These are phyloP conservation scores for Pyrenula massariospora DNA, from an alignment of 495 filamentous ascomycete species.

Conservation along the genomic window DNA sequence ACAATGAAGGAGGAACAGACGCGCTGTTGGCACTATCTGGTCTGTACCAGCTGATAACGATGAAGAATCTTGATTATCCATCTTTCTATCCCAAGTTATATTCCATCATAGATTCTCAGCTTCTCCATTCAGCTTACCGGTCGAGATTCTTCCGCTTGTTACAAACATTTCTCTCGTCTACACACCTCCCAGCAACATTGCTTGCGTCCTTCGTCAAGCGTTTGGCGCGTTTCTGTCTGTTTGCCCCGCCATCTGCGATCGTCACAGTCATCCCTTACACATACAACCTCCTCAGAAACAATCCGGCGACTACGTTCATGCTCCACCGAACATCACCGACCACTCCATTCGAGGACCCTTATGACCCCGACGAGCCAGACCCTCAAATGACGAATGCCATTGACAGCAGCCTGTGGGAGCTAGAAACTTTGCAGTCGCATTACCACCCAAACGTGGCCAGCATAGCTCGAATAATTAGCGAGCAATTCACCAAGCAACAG, in stretches of 20 bases:
- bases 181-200: slow-evolving; percentile 80
- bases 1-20: slow-evolving; percentile 70
- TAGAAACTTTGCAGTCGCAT: slow-evolving; percentile 78
- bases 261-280: slow-evolving; percentile 83
- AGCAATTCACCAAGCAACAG: slow-evolving; percentile 92
- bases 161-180: slow-evolving; percentile 83
- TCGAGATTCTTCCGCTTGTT: slow-evolving; percentile 87
- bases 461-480: slow-evolving; percentile 82
- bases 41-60: slow-evolving; percentile 87
- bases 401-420: slow-evolving; percentile 91
- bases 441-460: slow-evolving; percentile 97
- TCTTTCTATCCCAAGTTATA: slow-evolving; percentile 91
- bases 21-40: slow-evolving; percentile 85
- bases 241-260: slow-evolving; percentile 77
- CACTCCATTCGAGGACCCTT: slow-evolving; percentile 59
- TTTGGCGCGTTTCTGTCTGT: slow-evolving; percentile 66
- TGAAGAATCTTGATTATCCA: slow-evolving; percentile 92
- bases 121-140: slow-evolving; percentile 88
- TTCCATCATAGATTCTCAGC: slow-evolving; percentile 69
- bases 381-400: slow-evolving; percentile 79
- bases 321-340: slow-evolving; percentile 65
- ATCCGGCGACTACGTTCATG: slow-evolving; percentile 90
- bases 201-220: slow-evolving; percentile 95
- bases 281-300: slow-evolving; percentile 87
- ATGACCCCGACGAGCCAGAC: slow-evolving; percentile 60